phyloP scores from a whole-genome alignment of 345 rosid genomes.

The Eucalyptus sp. region DNA sequence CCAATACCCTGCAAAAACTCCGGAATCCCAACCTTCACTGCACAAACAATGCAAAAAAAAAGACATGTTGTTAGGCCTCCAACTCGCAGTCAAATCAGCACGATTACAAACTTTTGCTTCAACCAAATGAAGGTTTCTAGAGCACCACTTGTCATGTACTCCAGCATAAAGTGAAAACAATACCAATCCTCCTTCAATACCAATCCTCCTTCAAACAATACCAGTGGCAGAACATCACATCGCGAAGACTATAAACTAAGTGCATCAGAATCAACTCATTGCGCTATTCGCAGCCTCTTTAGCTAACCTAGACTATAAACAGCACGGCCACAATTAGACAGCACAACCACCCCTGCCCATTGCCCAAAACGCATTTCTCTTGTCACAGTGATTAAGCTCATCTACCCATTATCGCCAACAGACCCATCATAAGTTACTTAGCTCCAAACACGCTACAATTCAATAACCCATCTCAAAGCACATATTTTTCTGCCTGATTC shows the following conservation, averaged over 20 bases:
- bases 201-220: background rate
- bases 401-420: background rate
- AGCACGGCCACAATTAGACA: background rate
- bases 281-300: background rate
- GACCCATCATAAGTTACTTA: background rate
- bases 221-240: background rate
- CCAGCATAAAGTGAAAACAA: background rate
- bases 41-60: background rate
- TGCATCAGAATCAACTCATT: background rate
- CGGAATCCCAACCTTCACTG: conserved; percentile 86
- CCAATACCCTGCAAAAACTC: conserved; percentile 91
- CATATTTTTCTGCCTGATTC: background rate
- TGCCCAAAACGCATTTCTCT: background rate
- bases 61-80: background rate
- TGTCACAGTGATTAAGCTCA: background rate
- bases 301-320: background rate
- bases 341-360: background rate
- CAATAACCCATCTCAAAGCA: background rate
- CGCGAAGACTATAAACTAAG: background rate
- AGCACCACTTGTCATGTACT: background rate
- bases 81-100: background rate
- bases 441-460: background rate
- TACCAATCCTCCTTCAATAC: background rate
- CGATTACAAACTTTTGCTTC: background rate
- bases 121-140: background rate